Base-by-base conservation (phyloP, 306 rosid species). In the Alnus glutinosa region DNA sequence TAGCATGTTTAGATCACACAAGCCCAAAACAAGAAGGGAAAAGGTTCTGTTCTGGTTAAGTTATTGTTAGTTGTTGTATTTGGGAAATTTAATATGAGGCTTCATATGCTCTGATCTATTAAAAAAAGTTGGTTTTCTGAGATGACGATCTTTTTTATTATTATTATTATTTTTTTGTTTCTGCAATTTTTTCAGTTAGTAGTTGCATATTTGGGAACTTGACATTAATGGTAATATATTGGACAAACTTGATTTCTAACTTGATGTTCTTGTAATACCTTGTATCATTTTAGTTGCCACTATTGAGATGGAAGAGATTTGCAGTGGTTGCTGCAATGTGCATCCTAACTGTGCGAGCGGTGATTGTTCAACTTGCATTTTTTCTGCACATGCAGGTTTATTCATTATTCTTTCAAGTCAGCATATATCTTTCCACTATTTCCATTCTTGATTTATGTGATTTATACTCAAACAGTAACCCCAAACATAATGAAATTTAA, bases 331-430 rank as follows among this genome's bases (percentile, higher is more conserved):
- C 99, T 0, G 99, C 99, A 2, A 88, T 93, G 96, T 95, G 99
- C 87, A 95, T 95, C 80, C 83, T 95, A 64, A 97, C 91, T 73
- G 98, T 95, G 79, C 96, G 99, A 32, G 99, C 99, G 10, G 93
- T 95, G 83, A 82, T 93, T 78, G 99, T 95, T 82, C 99, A 95
- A 87, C 93, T 95, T 77, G 99, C 99, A 28, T 95, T 95, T 86
- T 95, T 95, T 75, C 94, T 95, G 80, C 99, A 95, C 84, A 82
- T 93, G 70, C 99, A 95, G 99, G 98, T 95, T 82, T 50, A 81
- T 30, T 57, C 58, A 49, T 42, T 48, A 37, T 37, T 48, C 12
- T 32, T 63, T 16, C 2, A 72, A 46, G 5, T 63, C 80, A 23
- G 54, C 15, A 4, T 28, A 18, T 23, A 55, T 52, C 9, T 18